Evolutionary conservation across 2,329 filamentous ascomycete genomes (phyloP), one percentile per base, ranked within the genome.

Genomic region (Lasiodiplodia gonubiensis): DNA sequence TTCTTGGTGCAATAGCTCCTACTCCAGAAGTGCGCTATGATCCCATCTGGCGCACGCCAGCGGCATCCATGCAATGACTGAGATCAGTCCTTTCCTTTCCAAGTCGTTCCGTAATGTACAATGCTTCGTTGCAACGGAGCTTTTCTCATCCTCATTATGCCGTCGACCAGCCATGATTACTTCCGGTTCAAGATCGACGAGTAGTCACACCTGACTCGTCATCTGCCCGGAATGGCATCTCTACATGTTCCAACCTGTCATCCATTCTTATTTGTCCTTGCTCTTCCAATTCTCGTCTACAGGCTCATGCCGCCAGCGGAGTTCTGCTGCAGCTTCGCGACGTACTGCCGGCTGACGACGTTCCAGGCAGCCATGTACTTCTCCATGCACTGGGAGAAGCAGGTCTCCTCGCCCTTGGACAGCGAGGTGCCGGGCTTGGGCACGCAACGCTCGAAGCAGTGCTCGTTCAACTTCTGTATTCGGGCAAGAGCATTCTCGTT

Each of bases 311-410:
- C 35, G 11, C 64, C 64, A n/a, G 25, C 64, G 1, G 52, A 46
- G 39, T 27, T 42, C 59, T 64, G 48, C 75, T 85, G 83, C 77
- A 85, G 80, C 72, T 82, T 74, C 33, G 76, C 77, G 46, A 85
- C 77, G 70, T 85, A 86, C 68, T 82, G 80, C 74, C 81, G 78
- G 69, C 78, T 81, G 30, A 85, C 83, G 21, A 80, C 81, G 71
- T 85, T 85, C 83, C 83, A 86, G 42, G 81, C 77, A 42, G 77
- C 75, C 83, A 86, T 85, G 77, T 86, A 86, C 74, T 86, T 86
- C 72, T 85, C 83, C 83, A 86, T 84, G 77, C 84, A 86, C 52
- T 76, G 70, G 23, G 80, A 82, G 73, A 84, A 83, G 79, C 84
- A 86, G 21, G 75, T 78, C 70, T 80, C 74, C 72, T 86, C 84